Percentiles rank a stretch among this genome's conserved stretches.
phyloP scores from a whole-genome alignment of 148 eudicot species.

The Linanthus parryae region DNA sequence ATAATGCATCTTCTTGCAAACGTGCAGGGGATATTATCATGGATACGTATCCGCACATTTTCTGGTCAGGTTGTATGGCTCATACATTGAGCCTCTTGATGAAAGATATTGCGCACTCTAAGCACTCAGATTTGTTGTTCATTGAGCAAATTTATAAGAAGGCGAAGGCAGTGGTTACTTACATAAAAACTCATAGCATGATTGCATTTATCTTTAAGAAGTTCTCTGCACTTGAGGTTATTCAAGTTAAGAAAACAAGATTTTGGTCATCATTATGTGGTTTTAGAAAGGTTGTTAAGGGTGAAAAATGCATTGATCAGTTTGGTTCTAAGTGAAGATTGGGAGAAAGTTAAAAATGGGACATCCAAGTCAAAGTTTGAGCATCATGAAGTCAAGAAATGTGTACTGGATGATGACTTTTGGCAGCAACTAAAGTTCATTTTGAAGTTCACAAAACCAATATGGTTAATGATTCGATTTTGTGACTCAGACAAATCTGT shows the following conservation, averaged over 20 bases:
- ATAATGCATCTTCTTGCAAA: background rate
- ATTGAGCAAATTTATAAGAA: background rate
- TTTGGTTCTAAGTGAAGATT: constrained; percentile 1
- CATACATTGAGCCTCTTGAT: background rate
- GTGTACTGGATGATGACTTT: background rate
- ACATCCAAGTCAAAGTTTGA: background rate
- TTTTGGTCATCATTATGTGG: background rate
- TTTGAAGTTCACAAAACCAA: background rate
- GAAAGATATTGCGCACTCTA: background rate
- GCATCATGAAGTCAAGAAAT: background rate
- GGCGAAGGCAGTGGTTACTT: background rate
- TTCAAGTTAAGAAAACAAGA: background rate
- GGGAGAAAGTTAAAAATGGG: background rate
- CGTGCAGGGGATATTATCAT: background rate
- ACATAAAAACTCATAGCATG: constrained; percentile 3
- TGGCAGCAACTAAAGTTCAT: background rate
- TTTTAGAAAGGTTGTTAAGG: background rate
- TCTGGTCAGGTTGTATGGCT: background rate
- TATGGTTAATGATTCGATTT: background rate
- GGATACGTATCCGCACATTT: background rate
- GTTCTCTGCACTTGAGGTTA: too few relatives aligned
- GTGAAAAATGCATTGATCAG: background rate
- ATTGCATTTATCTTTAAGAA: too few relatives aligned
- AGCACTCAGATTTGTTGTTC: background rate
- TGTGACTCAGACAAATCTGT: constrained; percentile 3